These are phyloP conservation scores for Corynespora cassiicola DNA, from an alignment of 2,329 filamentous ascomycete species.

Conservation along the genomic window DNA sequence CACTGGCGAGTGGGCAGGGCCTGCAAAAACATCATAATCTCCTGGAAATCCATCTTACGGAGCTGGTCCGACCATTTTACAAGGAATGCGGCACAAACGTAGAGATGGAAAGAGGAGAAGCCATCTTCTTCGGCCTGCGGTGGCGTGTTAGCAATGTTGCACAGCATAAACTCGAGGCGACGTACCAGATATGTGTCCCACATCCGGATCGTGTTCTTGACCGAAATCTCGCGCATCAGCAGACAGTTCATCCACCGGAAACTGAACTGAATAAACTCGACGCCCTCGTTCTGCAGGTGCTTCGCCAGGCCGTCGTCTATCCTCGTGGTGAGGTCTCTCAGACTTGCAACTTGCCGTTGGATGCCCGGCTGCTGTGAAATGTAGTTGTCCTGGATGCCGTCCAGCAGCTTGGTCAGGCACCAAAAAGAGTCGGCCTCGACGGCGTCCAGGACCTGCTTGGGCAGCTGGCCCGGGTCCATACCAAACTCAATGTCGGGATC, in stretches of 20 bases:
- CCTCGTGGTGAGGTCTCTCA: constrained; percentile 87
- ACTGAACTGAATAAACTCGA: constrained; percentile 99
- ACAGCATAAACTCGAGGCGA: constrained; percentile 27
- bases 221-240: constrained; percentile 95
- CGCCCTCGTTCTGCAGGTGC: constrained; percentile 87
- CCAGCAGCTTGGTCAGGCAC: constrained; percentile 97
- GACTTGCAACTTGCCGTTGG: constrained; percentile 86
- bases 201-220: constrained; percentile 97
- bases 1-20: constrained; percentile 89
- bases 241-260: constrained; percentile 99
- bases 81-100: constrained; percentile 96
- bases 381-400: constrained; percentile 98
- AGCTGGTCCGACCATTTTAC: constrained; percentile 98
- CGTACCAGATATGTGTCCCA: constrained; percentile 98
- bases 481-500: constrained; percentile 89
- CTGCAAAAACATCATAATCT: constrained; percentile 99
- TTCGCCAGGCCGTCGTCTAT: constrained; percentile 86
- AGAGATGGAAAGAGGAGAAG: constrained; percentile 97
- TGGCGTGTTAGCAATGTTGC: no score
- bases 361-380: constrained; percentile 98
- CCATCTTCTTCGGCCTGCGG: constrained; percentile 93
- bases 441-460: constrained; percentile 87
- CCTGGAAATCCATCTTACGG: constrained; percentile 96
- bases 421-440: constrained; percentile 98
- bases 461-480: constrained; percentile 96